Evolutionary conservation across 495 filamentous ascomycete species (phyloP).

Genomic region (Chaetomium fimeti): DNA sequence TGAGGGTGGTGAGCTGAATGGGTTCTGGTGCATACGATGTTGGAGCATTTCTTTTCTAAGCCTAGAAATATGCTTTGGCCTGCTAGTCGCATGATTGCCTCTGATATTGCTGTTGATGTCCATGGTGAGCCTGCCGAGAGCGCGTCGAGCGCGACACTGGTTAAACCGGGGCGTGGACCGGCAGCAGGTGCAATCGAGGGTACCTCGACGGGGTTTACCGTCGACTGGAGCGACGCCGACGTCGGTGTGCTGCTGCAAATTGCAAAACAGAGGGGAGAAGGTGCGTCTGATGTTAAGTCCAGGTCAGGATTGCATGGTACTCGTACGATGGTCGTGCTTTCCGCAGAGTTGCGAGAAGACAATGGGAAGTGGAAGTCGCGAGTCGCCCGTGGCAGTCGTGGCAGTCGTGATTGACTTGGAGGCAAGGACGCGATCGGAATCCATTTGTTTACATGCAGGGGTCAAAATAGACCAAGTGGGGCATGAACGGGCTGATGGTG

Average conservation of each 20-base stretch:
- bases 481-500: constrained; percentile 3
- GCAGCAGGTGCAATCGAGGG: constrained; percentile 20
- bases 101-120: constrained; percentile 37
- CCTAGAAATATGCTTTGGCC: constrained; percentile 40
- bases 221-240: constrained; percentile 2
- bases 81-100: constrained; percentile 28
- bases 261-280: constrained; percentile 11
- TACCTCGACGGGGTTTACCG: not conserved
- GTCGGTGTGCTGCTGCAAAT: not conserved
- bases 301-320: constrained; percentile 14
- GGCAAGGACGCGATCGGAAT: constrained; percentile 21
- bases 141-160: constrained; percentile 28
- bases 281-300: not conserved
- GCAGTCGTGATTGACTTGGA: constrained; percentile 16
- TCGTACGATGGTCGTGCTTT: not conserved
- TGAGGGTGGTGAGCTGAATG: constrained; percentile 52
- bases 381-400: not conserved
- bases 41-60: constrained; percentile 40
- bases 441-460: constrained; percentile 30
- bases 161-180: not conserved
- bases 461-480: constrained; percentile 24
- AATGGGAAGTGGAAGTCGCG: constrained; percentile 17
- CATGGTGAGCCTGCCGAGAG: constrained; percentile 29
- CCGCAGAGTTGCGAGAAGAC: not conserved
- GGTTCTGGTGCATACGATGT: constrained; percentile 40